phyloP scores from a whole-genome alignment of 2,329 filamentous ascomycete species.

The Cercospora sp. region DNA sequence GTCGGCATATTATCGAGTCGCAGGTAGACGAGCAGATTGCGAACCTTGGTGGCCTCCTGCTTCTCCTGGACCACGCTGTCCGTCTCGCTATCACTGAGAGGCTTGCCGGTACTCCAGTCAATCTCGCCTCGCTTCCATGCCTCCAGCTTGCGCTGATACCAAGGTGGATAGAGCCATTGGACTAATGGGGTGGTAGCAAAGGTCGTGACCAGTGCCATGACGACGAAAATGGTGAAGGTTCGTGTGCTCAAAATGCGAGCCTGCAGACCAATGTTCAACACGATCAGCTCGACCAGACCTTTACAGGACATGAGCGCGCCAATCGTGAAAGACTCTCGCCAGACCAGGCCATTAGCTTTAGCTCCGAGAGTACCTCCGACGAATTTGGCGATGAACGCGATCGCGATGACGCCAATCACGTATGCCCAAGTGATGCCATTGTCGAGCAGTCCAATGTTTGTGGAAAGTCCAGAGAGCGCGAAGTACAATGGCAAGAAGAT shows the following conservation, averaged over 20 bases:
- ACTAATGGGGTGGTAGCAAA: slow-evolving; percentile 80
- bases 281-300: slow-evolving; percentile 85
- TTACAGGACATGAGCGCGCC: slow-evolving; percentile 96
- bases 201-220: slow-evolving; percentile 88
- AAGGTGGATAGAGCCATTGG: slow-evolving; percentile 70
- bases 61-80: slow-evolving; percentile 50
- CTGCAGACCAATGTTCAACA: slow-evolving; percentile 23
- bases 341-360: slow-evolving; percentile 72
- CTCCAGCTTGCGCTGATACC: slow-evolving; percentile 72
- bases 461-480: slow-evolving; percentile 84
- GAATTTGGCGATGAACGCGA: slow-evolving; percentile 85
- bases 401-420: slow-evolving; percentile 75
- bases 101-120: slow-evolving; percentile 73
- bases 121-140: slow-evolving; percentile 82
- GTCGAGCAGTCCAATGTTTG: slow-evolving; percentile 80
- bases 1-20: slow-evolving; percentile 82
- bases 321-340: slow-evolving; percentile 87
- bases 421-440: slow-evolving; percentile 86
- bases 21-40: slow-evolving; percentile 74
- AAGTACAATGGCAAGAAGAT: slow-evolving; percentile 91
- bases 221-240: slow-evolving; percentile 91
- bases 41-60: slow-evolving; percentile 55
- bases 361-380: slow-evolving; percentile 79
- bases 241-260: slow-evolving; percentile 64
- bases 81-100: slow-evolving; percentile 40